Conservation (phyloP, 75 land plant species). For the Isoetes taiwanensis region DNA sequence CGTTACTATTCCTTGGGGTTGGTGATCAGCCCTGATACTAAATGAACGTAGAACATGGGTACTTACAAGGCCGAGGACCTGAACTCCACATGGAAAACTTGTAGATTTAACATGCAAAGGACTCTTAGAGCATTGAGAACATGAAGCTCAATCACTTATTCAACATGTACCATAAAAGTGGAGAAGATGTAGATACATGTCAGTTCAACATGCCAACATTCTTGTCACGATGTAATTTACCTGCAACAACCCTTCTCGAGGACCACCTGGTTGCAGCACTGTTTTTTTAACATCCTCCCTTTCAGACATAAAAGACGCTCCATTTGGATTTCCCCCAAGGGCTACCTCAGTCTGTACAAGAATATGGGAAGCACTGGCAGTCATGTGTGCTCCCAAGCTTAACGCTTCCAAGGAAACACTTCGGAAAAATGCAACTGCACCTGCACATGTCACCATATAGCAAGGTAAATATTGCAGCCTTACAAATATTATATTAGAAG, state of each 20-base stretch:
- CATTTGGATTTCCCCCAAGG: slow-evolving; percentile 29
- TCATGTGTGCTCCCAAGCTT: slow-evolving; percentile 72
- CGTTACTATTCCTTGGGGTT: too few species aligned
- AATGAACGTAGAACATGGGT: too few species aligned
- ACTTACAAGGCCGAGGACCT: too few species aligned
- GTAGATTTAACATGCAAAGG: too few species aligned
- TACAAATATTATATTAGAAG: neutral
- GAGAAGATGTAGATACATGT: neutral
- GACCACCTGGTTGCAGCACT: slow-evolving; percentile 56
- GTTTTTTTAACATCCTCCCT: slow-evolving; percentile 23
- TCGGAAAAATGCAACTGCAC: slow-evolving; percentile 57
- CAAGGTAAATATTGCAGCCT: neutral
- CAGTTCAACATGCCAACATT: neutral
- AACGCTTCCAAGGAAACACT: slow-evolving; percentile 82
- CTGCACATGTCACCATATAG: slow-evolving; percentile 16
- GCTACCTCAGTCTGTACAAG: slow-evolving; percentile 63
- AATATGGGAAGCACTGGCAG: slow-evolving; percentile 82
- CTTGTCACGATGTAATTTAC: slow-evolving; percentile 26
- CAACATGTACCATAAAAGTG: neutral
- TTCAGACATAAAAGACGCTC: slow-evolving; percentile 13
- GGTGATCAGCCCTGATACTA: too few species aligned
- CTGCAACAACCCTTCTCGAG: slow-evolving; percentile 69
- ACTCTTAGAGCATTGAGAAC: too few species aligned
- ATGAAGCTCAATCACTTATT: too few species aligned
- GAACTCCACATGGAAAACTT: too few species aligned